A percentile compares a stretch with the other conserved stretches of the same genome.
These are phyloP conservation scores for Blastomyces percursus DNA, from an alignment of 2,329 filamentous ascomycete genomes.

Conservation along the genomic window DNA sequence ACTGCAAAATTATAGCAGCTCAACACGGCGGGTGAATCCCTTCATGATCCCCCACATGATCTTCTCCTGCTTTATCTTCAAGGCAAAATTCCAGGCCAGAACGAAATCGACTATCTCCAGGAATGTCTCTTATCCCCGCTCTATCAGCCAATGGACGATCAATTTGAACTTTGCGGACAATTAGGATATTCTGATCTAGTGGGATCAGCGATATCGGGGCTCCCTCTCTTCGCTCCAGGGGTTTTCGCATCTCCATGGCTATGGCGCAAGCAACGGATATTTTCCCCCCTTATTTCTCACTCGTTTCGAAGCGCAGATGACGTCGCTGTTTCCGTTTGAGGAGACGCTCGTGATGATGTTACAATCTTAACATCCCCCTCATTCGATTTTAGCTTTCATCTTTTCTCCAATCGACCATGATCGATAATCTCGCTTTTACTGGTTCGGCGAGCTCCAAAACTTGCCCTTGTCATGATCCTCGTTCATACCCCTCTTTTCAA, in stretches of 20 bases:
- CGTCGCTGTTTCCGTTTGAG: neutral
- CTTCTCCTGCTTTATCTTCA: conserved; percentile 3
- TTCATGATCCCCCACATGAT: conserved; percentile 4
- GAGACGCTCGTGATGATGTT: neutral
- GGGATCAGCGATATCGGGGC: conserved; percentile 6
- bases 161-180: neutral
- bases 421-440: neutral
- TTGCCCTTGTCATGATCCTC: conserved; percentile 6
- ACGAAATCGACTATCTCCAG: conserved; percentile 9
- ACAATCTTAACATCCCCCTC: neutral
- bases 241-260: neutral
- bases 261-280: neutral
- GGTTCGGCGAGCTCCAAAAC: neutral
- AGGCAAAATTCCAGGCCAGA: conserved; percentile 8
- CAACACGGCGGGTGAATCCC: neutral
- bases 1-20: conserved; percentile 3
- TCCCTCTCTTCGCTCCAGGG: neutral
- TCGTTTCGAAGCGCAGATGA: neutral
- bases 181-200: conserved; percentile 8
- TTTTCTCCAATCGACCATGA: neutral
- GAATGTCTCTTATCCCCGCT: conserved; percentile 4
- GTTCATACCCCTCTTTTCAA: conserved; percentile 3
- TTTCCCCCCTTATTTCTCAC: neutral
- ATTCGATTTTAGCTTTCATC: neutral
- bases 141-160: conserved; percentile 9